These are phyloP conservation scores for Ceratocystis papillata DNA, from an alignment of 2,329 filamentous ascomycete genomes.

Conservation along the genomic window DNA sequence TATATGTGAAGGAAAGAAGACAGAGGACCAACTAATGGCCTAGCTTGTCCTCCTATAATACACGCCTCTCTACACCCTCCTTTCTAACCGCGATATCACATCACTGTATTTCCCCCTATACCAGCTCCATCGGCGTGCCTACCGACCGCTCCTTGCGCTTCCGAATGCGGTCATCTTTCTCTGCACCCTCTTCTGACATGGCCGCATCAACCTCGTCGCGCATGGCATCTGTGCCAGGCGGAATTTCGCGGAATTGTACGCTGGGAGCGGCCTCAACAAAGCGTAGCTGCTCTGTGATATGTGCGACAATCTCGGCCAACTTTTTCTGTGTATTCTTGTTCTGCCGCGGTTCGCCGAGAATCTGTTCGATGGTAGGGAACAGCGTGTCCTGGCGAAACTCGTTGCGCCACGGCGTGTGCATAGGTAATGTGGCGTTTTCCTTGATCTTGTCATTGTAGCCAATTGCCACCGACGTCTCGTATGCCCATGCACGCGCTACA, in stretches of 20 bases:
- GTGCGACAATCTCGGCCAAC: conserved; percentile 61
- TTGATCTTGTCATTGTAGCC: conserved; percentile 57
- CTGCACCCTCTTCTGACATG: conserved; percentile 53
- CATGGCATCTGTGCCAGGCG: conserved; percentile 60
- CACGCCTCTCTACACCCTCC: not conserved
- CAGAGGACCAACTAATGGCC: too few relatives aligned
- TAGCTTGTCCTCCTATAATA: not conserved
- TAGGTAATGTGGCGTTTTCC: conserved; percentile 55
- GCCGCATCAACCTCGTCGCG: conserved; percentile 58
- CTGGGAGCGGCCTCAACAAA: conserved; percentile 80
- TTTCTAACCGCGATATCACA: too few relatives aligned
- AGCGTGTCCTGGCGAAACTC: conserved; percentile 83
- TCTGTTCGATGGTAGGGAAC: conserved; percentile 73
- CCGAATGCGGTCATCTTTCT: conserved; percentile 45
- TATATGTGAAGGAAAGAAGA: not conserved
- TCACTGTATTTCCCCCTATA: not conserved
- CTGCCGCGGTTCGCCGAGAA: conserved; percentile 54
- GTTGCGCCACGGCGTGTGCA: conserved; percentile 71
- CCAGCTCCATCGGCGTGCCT: conserved; percentile 46
- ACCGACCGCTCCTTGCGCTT: conserved; percentile 47
- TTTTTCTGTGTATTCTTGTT: conserved; percentile 74
- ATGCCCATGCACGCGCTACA: conserved; percentile 91
- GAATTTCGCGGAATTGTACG: conserved; percentile 72
- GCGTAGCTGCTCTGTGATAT: conserved; percentile 72
- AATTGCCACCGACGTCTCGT: conserved; percentile 87